These are phyloP conservation scores for Glutinoglossum americanum DNA, from an alignment of 495 filamentous ascomycete genomes.

Conservation along the genomic window DNA sequence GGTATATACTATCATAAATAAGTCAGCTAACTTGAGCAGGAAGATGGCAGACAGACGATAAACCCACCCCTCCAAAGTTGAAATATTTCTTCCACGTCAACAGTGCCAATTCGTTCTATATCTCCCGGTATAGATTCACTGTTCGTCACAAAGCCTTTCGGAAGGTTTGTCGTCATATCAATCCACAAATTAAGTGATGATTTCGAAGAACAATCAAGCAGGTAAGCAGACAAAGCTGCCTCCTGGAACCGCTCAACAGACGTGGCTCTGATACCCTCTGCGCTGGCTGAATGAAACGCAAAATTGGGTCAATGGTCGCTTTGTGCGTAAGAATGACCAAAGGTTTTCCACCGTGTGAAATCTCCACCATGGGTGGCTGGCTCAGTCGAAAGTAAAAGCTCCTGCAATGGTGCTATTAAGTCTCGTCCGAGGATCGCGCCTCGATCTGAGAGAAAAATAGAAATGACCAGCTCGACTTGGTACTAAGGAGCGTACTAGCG, in stretches of 20 bases:
- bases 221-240: neutral
- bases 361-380: neutral
- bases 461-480: no score
- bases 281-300: neutral
- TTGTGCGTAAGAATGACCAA: neutral
- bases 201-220: neutral
- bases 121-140: slow-evolving; percentile 14
- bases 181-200: neutral
- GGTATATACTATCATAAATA: slow-evolving; percentile 19
- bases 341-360: neutral
- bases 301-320: neutral
- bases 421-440: neutral
- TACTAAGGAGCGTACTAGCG: neutral
- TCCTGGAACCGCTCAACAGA: neutral
- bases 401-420: neutral
- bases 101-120: slow-evolving; percentile 14
- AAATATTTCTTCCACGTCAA: slow-evolving; percentile 19
- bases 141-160: slow-evolving; percentile 19
- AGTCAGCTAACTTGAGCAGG: neutral
- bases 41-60: neutral
- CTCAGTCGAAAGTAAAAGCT: neutral
- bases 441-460: neutral
- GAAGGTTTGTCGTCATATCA: slow-evolving; percentile 8
- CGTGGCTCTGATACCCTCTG: neutral
- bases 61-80: slow-evolving; percentile 27